These are phyloP conservation scores for Hemileccinum rubropunctum DNA, from an alignment of 768 basidiomycete species.

Conservation along the genomic window DNA sequence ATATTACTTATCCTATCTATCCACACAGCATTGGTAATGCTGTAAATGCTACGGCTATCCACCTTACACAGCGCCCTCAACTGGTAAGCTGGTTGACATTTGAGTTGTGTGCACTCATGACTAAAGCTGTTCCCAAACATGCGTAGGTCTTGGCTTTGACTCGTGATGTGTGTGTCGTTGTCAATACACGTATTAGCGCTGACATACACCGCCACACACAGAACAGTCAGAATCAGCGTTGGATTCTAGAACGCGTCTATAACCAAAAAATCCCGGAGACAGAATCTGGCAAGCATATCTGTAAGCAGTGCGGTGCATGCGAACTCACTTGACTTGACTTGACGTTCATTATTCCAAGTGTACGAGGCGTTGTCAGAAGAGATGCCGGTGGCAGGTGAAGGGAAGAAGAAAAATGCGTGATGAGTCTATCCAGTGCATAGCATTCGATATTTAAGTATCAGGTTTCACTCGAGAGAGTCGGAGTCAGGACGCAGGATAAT, in stretches of 20 bases:
- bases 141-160: neutral
- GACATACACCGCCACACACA: neutral
- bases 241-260: constrained; percentile 3
- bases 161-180: constrained; percentile 1
- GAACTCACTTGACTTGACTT: too few relatives aligned
- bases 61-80: neutral
- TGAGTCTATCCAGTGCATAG: too few relatives aligned
- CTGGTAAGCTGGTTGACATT: neutral
- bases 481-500: too few relatives aligned
- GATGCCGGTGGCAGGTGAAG: too few relatives aligned
- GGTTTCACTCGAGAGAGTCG: too few relatives aligned
- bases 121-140: neutral
- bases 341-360: too few relatives aligned
- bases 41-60: neutral
- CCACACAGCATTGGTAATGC: constrained; percentile 1
- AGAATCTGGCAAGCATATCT: neutral
- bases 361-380: too few relatives aligned
- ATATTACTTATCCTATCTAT: neutral
- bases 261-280: neutral
- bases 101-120: neutral
- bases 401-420: too few relatives aligned
- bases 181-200: neutral
- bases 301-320: too few relatives aligned
- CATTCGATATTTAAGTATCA: too few relatives aligned
- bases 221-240: constrained; percentile 10